phyloP scores from a whole-genome alignment of 345 rosid species.

The Syzygium aqueum region DNA sequence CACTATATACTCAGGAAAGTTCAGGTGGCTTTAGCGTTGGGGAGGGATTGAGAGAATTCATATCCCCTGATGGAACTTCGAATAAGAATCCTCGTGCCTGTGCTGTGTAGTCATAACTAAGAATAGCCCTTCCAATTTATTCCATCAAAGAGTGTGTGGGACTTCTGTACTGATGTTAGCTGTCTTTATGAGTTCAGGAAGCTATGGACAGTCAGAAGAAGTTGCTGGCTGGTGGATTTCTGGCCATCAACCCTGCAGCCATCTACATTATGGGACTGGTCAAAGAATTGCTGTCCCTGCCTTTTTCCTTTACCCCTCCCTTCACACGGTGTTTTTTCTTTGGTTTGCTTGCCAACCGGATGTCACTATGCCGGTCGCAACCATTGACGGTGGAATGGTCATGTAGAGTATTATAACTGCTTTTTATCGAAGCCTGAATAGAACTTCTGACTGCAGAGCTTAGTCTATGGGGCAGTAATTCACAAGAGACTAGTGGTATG shows the following conservation, averaged over 20 bases:
- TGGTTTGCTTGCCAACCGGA: not conserved
- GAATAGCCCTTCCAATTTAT: not conserved
- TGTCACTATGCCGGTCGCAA: not conserved
- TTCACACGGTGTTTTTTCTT: not conserved
- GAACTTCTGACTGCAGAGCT: not conserved
- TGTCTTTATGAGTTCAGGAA: slow-evolving; percentile 34
- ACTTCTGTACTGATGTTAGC: not conserved
- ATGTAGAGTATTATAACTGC: not conserved
- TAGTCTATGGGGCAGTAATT: not conserved
- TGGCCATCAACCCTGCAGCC: slow-evolving; percentile 87
- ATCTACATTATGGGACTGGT: slow-evolving; percentile 95
- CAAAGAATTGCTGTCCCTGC: not conserved
- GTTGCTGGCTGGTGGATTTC: slow-evolving; percentile 99
- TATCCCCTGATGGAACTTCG: not conserved
- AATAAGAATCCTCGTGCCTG: not conserved
- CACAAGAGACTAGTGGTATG: not conserved
- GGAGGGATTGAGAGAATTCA: not conserved
- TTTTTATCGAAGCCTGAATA: not conserved
- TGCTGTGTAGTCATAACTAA: not conserved
- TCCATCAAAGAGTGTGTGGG: not conserved
- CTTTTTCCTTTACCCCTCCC: not conserved
- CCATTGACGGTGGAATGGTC: not conserved
- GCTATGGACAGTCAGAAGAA: slow-evolving; percentile 95
- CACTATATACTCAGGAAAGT: not conserved
- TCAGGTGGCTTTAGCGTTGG: not conserved